Conservation (phyloP, 202 grass and related monocot genomes). For the Elaeis oleifera region DNA sequence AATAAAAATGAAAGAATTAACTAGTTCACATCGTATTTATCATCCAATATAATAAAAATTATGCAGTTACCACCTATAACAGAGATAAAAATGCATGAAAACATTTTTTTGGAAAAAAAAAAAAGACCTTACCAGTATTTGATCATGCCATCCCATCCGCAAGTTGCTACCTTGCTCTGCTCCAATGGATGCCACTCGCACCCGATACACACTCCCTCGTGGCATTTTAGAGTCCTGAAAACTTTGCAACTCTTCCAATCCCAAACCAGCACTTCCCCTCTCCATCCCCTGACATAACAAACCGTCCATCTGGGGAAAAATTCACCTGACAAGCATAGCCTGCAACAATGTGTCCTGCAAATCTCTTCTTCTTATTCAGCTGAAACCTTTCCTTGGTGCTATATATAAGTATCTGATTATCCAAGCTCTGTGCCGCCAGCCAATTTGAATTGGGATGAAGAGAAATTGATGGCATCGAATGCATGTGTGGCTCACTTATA, state of each 20-base stretch:
- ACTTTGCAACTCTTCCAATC: conserved; percentile 96
- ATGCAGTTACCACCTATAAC: too few species aligned
- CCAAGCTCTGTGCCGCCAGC: conserved; percentile 90
- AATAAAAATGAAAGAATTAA: too few species aligned
- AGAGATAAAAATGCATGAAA: too few species aligned
- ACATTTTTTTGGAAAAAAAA: too few species aligned
- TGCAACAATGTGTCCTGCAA: conserved; percentile 89
- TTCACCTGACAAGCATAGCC: conserved; percentile 98
- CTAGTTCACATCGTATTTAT: too few species aligned
- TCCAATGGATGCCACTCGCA: conserved; percentile 97
- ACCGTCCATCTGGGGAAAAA: conserved; percentile 92
- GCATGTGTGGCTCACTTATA: conserved; percentile 97
- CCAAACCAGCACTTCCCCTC: conserved; percentile 97
- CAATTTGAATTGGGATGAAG: conserved; percentile 89
- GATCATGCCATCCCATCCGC: conserved; percentile 95
- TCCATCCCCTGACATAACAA: conserved; percentile 89
- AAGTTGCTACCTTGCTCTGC: conserved; percentile 94
- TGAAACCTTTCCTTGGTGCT: conserved; percentile 96
- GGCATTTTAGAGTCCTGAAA: conserved; percentile 80
- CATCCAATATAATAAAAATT: too few species aligned
- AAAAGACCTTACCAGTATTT: conserved; percentile 78
- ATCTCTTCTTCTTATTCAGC: conserved; percentile 98
- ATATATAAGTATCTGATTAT: conserved; percentile 99
- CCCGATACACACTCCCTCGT: conserved; percentile 86
- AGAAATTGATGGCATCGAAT: conserved; percentile 88